Conservation (phyloP, 2,329 filamentous ascomycete genomes). For the Penicillium freii region DNA sequence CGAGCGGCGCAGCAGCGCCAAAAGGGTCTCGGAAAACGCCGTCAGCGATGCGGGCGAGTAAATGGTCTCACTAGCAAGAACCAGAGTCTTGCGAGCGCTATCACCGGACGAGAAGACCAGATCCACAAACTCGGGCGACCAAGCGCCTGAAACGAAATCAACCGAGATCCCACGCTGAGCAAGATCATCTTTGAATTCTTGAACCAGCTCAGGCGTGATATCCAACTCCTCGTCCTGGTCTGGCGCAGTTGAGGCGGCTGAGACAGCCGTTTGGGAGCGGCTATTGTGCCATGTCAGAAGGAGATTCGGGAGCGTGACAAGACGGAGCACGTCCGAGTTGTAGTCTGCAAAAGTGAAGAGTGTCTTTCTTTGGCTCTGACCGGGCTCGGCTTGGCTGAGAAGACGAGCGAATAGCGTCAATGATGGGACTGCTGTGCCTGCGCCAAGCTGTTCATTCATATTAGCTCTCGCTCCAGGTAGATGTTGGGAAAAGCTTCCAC, state of each 20-base stretch:
- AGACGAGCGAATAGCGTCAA: conserved; percentile 55
- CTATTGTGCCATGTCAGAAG: conserved; percentile 53
- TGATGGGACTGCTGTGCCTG: conserved; percentile 61
- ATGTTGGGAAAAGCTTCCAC: neutral
- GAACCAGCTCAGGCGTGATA: conserved; percentile 49
- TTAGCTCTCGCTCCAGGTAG: neutral
- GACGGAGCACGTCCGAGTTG: conserved; percentile 58
- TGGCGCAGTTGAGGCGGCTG: neutral
- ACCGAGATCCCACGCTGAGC: conserved; percentile 46
- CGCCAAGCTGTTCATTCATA: conserved; percentile 52
- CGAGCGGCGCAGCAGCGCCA: conserved; percentile 49
- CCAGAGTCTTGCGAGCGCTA: conserved; percentile 42
- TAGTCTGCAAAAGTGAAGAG: conserved; percentile 62
- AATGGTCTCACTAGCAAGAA: conserved; percentile 65
- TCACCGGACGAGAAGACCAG: conserved; percentile 41
- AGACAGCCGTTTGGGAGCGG: conserved; percentile 13
- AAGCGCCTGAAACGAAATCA: conserved; percentile 59
- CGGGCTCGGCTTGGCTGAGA: conserved; percentile 34
- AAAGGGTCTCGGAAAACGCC: conserved; percentile 56
- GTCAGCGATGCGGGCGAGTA: conserved; percentile 57
- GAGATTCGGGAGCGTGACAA: conserved; percentile 61
- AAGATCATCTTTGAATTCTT: conserved; percentile 48
- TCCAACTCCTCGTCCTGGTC: conserved; percentile 44
- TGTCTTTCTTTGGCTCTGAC: conserved; percentile 26
- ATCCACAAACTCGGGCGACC: conserved; percentile 51